A percentile compares a stretch with the other conserved stretches of the same genome.
Conservation (phyloP, 108 stramenopile genomes). For the Cyclotella sp. region DNA sequence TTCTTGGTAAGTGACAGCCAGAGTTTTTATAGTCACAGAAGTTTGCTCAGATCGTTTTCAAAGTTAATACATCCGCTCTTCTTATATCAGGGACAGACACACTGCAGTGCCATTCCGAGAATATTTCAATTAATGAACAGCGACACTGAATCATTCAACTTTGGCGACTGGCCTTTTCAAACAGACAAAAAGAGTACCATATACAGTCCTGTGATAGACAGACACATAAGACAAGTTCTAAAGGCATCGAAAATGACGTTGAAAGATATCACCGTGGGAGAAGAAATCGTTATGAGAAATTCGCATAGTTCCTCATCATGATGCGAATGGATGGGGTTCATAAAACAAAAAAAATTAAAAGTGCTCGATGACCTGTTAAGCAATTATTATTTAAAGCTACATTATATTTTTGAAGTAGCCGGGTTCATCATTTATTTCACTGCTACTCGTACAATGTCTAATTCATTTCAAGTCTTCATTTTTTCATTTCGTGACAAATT, state of each 20-base stretch:
- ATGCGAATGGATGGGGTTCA: background rate
- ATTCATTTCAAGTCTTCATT: too few species aligned
- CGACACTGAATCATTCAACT: conserved; percentile 3
- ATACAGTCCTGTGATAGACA: conserved; percentile 9
- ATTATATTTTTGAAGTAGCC: too few species aligned
- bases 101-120: conserved; percentile 7
- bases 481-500: too few species aligned
- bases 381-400: background rate
- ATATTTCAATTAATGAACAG: conserved; percentile 15
- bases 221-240: conserved; percentile 6
- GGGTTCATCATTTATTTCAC: too few species aligned
- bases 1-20: conserved; percentile 11
- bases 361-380: background rate
- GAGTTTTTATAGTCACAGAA: background rate
- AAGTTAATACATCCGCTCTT: background rate
- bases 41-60: background rate
- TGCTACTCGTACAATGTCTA: background rate
- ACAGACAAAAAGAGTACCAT: background rate
- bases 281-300: conserved; percentile 11
- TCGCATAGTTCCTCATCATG: background rate
- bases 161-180: background rate
- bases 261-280: conserved; percentile 7
- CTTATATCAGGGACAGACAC: conserved; percentile 4
- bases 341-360: background rate
- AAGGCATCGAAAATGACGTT: conserved; percentile 9